phyloP scores from a whole-genome alignment of 1,284 basidiomycete genomes.

The Sanghuangporus weigelae region DNA sequence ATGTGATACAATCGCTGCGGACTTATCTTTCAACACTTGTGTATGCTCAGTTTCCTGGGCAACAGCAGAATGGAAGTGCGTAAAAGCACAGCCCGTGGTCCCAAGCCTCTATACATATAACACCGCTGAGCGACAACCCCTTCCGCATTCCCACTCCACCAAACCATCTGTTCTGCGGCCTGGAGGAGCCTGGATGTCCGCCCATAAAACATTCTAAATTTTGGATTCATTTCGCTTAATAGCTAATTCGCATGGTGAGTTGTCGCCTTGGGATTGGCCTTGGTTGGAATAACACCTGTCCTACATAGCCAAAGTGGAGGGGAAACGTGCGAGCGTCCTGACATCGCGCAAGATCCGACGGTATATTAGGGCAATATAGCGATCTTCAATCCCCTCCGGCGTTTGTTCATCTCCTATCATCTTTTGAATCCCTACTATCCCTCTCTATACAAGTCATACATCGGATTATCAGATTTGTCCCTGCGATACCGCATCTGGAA shows the following conservation, averaged over 20 bases:
- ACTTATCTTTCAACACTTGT: neutral
- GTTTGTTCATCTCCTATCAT: neutral
- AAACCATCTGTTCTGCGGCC: neutral
- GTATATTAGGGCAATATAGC: neutral
- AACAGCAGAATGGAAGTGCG: neutral
- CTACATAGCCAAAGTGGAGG: neutral
- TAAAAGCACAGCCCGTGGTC: neutral
- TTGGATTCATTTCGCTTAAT: neutral
- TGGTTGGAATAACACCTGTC: neutral
- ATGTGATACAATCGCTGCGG: neutral
- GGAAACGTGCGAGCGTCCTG: neutral
- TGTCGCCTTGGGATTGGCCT: neutral
- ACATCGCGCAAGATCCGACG: neutral
- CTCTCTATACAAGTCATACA: neutral
- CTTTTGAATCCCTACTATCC: neutral
- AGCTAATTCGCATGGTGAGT: neutral
- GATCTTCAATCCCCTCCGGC: neutral
- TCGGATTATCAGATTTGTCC: neutral
- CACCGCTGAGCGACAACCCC: neutral
- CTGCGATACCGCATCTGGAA: neutral
- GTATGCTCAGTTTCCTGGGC: neutral
- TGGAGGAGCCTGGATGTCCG: neutral
- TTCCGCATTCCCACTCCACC: constrained; percentile 3
- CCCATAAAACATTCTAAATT: neutral
- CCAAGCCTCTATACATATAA: neutral